Evolutionary conservation across 148 eudicot species (phyloP).

Genomic region (Silene latifolia): DNA sequence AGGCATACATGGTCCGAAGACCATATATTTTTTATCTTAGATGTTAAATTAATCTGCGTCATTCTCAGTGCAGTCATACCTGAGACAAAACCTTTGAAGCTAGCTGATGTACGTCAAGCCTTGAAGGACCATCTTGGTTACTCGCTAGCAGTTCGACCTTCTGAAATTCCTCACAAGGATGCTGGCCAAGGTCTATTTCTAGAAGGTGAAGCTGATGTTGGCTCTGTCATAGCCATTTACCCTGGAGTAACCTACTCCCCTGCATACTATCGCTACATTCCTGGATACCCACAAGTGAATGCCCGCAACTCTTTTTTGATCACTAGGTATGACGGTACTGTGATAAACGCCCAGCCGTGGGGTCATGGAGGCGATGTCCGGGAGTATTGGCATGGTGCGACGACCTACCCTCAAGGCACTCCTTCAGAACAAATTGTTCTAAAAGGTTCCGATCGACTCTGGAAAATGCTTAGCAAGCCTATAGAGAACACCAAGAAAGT

Average conservation of each 20-base stretch:
- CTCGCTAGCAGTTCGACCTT: constrained; percentile 67
- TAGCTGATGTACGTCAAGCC: constrained; percentile 46
- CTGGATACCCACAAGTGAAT: constrained; percentile 87
- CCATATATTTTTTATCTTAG: neutral
- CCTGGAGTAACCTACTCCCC: constrained; percentile 88
- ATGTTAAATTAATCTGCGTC: constrained; percentile 31
- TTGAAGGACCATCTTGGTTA: constrained; percentile 68
- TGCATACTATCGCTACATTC: constrained; percentile 83
- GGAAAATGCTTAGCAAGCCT: constrained; percentile 89
- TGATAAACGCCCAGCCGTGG: constrained; percentile 95
- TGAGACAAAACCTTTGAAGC: constrained; percentile 61
- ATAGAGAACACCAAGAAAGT: constrained; percentile 35
- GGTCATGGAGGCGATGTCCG: constrained; percentile 66
- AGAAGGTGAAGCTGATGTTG: constrained; percentile 81
- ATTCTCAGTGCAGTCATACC: constrained; percentile 67
- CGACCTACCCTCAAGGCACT: constrained; percentile 13
- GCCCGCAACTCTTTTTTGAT: constrained; percentile 72
- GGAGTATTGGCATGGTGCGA: constrained; percentile 61
- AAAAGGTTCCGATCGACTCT: constrained; percentile 68
- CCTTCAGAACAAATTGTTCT: constrained; percentile 23
- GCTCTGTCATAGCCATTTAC: constrained; percentile 82
- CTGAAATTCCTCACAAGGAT: constrained; percentile 75
- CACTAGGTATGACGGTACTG: constrained; percentile 85
- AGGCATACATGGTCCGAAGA: neutral
- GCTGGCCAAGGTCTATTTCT: constrained; percentile 86